These are phyloP conservation scores for Teratosphaeria gauchensis DNA, from an alignment of 2,329 filamentous ascomycete species.

Conservation along the genomic window DNA sequence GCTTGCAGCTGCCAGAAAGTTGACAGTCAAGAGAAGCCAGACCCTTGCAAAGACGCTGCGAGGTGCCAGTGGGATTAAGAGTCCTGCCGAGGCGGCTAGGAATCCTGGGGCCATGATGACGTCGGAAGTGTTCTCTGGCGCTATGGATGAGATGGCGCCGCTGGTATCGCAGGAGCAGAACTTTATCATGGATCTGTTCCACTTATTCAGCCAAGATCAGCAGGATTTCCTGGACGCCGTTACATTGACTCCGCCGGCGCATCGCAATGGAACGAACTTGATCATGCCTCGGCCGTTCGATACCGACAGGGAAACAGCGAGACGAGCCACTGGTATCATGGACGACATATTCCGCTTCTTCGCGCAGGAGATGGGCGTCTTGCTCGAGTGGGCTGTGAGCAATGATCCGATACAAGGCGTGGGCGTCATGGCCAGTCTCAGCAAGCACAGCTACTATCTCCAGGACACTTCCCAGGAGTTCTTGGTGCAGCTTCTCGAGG, in stretches of 20 bases:
- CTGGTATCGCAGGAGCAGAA: constrained; percentile 91
- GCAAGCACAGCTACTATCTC: constrained; percentile 67
- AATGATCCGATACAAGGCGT: constrained; percentile 86
- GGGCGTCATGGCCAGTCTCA: constrained; percentile 71
- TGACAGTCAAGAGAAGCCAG: constrained; percentile 90
- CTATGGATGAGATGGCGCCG: constrained; percentile 71
- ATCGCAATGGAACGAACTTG: constrained; percentile 63
- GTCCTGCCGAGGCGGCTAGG: constrained; percentile 47
- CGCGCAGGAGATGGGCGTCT: constrained; percentile 62
- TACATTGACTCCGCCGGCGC: constrained; percentile 52
- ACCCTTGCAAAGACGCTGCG: constrained; percentile 68
- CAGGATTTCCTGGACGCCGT: constrained; percentile 78
- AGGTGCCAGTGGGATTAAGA: constrained; percentile 47
- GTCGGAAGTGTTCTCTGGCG: constrained; percentile 71
- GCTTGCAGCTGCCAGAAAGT: constrained; percentile 63
- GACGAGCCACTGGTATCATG: constrained; percentile 76
- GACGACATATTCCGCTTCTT: constrained; percentile 80
- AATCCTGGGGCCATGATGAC: constrained; percentile 41
- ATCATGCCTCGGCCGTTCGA: constrained; percentile 71
- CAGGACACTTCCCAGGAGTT: constrained; percentile 92
- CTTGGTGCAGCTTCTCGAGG: constrained; percentile 65
- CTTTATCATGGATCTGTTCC: constrained; percentile 94
- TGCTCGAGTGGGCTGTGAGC: constrained; percentile 75
- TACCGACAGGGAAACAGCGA: constrained; percentile 77
- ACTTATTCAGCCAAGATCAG: constrained; percentile 74